These are phyloP conservation scores for Salix exigua DNA, from an alignment of 345 rosid species.

Conservation along the genomic window DNA sequence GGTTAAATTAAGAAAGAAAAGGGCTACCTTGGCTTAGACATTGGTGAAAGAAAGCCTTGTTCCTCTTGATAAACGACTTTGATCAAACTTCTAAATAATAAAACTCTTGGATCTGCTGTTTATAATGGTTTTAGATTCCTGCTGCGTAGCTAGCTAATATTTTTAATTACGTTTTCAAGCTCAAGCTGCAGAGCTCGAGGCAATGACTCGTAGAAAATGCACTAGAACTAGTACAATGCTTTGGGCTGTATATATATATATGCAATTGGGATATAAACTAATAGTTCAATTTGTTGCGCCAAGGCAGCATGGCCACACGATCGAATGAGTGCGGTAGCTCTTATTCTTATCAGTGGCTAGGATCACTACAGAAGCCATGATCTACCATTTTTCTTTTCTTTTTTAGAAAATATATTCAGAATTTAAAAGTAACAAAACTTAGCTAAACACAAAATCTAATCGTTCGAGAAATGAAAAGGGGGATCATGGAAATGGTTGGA, in stretches of 20 bases:
- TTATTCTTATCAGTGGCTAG: no score
- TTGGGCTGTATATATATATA: neutral
- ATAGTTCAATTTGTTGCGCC: neutral
- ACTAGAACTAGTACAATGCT: no score
- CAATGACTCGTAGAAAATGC: neutral
- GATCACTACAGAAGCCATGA: neutral
- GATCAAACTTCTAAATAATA: constrained; percentile 17
- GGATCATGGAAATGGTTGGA: no score
- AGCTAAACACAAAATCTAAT: no score
- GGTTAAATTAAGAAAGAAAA: neutral
- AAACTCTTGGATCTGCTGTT: constrained; percentile 34
- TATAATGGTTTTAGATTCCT: neutral
- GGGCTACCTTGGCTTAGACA: constrained; percentile 42
- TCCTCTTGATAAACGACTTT: neutral
- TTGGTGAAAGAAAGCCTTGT: constrained; percentile 11
- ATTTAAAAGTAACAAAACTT: no score
- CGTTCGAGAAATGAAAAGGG: no score
- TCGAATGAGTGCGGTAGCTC: neutral
- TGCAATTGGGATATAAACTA: neutral
- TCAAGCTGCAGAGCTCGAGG: constrained; percentile 14
- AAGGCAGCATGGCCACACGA: neutral
- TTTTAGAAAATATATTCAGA: no score
- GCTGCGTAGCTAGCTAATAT: neutral
- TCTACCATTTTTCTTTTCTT: neutral
- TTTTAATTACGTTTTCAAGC: constrained; percentile 2